Evolutionary conservation across 192 early-diverging fungal genomes (phyloP).

Genomic region (Fimicolochytrium jonesii): DNA sequence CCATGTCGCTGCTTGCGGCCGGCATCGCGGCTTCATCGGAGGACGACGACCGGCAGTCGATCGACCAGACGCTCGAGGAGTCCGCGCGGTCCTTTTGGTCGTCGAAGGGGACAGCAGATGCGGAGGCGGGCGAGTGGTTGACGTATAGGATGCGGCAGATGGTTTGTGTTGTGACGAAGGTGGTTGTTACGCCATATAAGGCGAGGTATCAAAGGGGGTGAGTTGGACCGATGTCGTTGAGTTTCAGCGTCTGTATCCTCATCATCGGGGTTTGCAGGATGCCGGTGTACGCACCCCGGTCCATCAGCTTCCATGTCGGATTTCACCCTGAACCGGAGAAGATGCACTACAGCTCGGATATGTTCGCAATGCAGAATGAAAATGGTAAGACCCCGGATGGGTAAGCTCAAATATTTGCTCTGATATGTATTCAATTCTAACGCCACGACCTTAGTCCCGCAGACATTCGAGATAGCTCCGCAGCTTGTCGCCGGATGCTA

Average conservation of each 20-base stretch:
- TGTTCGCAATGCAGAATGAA: neutral
- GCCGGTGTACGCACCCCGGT: constrained; percentile 17
- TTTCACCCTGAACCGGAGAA: neutral
- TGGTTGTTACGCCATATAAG: constrained; percentile 16
- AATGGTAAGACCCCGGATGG: neutral
- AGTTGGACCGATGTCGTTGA: neutral
- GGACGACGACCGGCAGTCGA: neutral
- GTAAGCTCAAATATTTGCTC: neutral
- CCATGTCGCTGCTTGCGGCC: neutral
- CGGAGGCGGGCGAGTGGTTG: constrained; percentile 1
- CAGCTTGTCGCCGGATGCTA: constrained; percentile 3
- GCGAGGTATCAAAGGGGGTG: constrained; percentile 17
- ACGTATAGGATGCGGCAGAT: neutral
- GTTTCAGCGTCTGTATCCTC: neutral
- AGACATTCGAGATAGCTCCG: neutral
- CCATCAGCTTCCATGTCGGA: neutral
- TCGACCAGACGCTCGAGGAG: neutral
- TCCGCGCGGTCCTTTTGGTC: neutral
- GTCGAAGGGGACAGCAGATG: neutral
- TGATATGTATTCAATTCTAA: neutral
- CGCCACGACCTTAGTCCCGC: neutral
- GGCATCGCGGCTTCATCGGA: neutral
- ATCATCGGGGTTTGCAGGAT: constrained; percentile 2
- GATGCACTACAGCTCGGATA: constrained; percentile 8
- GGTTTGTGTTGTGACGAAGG: neutral